phyloP scores from a whole-genome alignment of 192 early-diverging fungal genomes.

The Umbelopsis sp. region DNA sequence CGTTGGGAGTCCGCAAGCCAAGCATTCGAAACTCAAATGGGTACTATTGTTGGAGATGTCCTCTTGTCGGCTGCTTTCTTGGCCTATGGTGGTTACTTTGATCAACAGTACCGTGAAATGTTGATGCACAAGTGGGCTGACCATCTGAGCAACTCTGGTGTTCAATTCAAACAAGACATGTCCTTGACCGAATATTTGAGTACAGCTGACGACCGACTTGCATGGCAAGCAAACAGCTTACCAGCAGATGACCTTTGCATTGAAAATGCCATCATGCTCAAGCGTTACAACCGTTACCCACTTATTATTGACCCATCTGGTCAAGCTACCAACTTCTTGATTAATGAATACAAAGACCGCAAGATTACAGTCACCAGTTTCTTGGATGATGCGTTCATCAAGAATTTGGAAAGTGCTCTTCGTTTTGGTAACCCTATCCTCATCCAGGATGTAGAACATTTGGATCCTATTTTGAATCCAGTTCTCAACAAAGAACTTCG shows the following conservation, averaged over 20 bases:
- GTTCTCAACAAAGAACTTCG: conserved; percentile 97
- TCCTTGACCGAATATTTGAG: conserved; percentile 90
- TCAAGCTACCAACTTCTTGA: conserved; percentile 86
- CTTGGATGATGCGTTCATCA: conserved; percentile 95
- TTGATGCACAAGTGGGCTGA: conserved; percentile 79
- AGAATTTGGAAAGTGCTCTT: conserved; percentile 95
- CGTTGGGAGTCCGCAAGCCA: conserved; percentile 91
- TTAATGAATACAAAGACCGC: conserved; percentile 81
- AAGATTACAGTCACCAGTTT: conserved; percentile 96
- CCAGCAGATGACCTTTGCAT: conserved; percentile 92
- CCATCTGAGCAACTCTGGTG: conserved; percentile 67
- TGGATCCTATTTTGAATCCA: conserved; percentile 97
- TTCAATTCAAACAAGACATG: conserved; percentile 77
- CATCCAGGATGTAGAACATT: conserved; percentile 95
- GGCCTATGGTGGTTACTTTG: conserved; percentile 97
- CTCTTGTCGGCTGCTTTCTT: conserved; percentile 91
- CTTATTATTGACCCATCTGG: conserved; percentile 98
- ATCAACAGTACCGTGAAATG: conserved; percentile 90
- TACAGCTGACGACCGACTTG: conserved; percentile 86
- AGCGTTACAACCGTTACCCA: conserved; percentile 94
- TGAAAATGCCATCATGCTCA: conserved; percentile 98
- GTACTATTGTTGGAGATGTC: conserved; percentile 96
- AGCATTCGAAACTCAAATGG: conserved; percentile 95
- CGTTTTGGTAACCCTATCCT: conserved; percentile 98
- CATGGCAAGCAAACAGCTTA: conserved; percentile 85